phyloP scores from a whole-genome alignment of 1,284 basidiomycete genomes.

The Cryptococcus jaspeensis region DNA sequence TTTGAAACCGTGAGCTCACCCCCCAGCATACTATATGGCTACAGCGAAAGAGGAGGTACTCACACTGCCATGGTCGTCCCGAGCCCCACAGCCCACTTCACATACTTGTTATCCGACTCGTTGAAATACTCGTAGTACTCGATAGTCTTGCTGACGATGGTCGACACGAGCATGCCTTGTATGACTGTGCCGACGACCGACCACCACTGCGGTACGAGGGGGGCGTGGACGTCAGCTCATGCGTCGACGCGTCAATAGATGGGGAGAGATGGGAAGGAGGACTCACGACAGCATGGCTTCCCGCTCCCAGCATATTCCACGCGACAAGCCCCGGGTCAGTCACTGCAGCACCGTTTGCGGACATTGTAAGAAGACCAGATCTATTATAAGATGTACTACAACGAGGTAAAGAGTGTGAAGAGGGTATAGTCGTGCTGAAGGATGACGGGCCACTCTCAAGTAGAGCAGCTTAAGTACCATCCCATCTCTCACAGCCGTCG shows the following conservation, averaged over 20 bases:
- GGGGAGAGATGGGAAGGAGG: not conserved
- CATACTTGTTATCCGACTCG: slow-evolving; percentile 1
- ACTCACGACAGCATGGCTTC: too few relatives aligned
- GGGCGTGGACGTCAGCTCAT: not conserved
- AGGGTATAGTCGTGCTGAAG: too few relatives aligned
- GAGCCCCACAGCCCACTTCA: not conserved
- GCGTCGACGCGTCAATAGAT: not conserved
- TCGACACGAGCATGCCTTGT: not conserved
- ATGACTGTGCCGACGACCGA: not conserved
- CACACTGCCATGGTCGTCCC: slow-evolving; percentile 1
- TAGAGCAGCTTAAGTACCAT: too few relatives aligned
- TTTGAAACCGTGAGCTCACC: not conserved
- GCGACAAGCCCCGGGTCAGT: too few relatives aligned
- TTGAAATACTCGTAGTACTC: slow-evolving; percentile 8
- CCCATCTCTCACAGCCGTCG: too few relatives aligned
- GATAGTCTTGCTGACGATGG: slow-evolving; percentile 5
- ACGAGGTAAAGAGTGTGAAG: too few relatives aligned
- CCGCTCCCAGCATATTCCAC: too few relatives aligned
- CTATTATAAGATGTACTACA: too few relatives aligned
- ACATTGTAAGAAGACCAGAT: too few relatives aligned
- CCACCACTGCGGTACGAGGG: slow-evolving; percentile 1
- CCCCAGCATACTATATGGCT: not conserved
- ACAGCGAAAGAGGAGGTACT: not conserved
- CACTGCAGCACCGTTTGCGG: too few relatives aligned
- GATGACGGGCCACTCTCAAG: too few relatives aligned